Conservation (phyloP, 2,329 filamentous ascomycete species). For the Fusarium coicis region DNA sequence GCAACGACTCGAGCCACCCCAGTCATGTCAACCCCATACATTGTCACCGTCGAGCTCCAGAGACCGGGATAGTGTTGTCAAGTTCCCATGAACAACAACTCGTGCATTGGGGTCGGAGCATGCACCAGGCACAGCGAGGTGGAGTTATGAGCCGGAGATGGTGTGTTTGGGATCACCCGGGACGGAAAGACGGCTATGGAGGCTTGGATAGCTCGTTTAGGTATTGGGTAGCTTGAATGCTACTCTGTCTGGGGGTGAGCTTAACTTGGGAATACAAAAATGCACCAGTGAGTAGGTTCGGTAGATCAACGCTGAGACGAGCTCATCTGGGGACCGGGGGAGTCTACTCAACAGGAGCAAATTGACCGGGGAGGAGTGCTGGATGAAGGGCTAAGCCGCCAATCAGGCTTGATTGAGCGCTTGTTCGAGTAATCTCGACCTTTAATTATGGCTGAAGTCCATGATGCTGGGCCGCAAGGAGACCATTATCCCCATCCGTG, state of each 20-base stretch:
- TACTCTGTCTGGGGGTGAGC: constrained; percentile 6
- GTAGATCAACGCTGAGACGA: constrained; percentile 33
- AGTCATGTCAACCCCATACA: constrained; percentile 4
- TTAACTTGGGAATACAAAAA: not conserved
- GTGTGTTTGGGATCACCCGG: constrained; percentile 36
- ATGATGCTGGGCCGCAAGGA: constrained; percentile 11
- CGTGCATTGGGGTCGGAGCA: constrained; percentile 10
- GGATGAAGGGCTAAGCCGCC: not conserved
- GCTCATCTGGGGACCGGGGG: constrained; percentile 1
- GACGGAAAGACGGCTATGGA: constrained; percentile 37
- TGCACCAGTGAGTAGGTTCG: constrained; percentile 7
- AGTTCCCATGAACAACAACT: constrained; percentile 1
- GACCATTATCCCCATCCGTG: not conserved
- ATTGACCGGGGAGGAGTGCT: not conserved
- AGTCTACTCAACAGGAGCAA: constrained; percentile 2
- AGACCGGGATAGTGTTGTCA: not conserved
- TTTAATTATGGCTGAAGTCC: constrained; percentile 1
- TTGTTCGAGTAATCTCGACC: constrained; percentile 7
- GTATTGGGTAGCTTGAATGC: not conserved
- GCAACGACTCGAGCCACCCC: not conserved
- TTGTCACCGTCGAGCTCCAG: constrained; percentile 18
- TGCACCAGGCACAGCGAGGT: constrained; percentile 30
- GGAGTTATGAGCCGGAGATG: constrained; percentile 29
- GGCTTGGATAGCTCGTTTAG: constrained; percentile 7
- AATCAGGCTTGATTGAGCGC: not conserved